A percentile compares a stretch with the other conserved stretches of the same genome.
These are phyloP conservation scores for Cochlearia excelsa DNA, from an alignment of 345 rosid species.

Conservation along the genomic window DNA sequence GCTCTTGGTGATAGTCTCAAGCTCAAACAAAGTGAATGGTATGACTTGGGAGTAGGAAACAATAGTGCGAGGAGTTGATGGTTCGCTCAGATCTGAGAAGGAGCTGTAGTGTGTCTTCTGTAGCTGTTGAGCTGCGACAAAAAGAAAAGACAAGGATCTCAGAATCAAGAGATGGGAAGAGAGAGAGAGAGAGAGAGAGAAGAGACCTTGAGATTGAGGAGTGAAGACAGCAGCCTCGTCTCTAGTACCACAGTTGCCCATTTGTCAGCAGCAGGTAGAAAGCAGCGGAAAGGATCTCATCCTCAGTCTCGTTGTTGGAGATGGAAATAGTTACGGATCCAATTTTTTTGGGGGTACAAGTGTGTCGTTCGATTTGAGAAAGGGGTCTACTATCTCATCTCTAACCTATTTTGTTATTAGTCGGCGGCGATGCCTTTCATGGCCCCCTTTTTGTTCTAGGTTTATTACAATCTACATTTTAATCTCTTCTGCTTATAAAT, in stretches of 20 bases:
- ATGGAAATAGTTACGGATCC: too few species aligned
- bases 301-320: conserved; percentile 4
- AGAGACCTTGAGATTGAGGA: conserved; percentile 58
- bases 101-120: conserved; percentile 69
- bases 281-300: conserved; percentile 31
- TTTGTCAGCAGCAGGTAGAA: conserved; percentile 25
- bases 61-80: conserved; percentile 62
- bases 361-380: too few species aligned
- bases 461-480: too few species aligned
- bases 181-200: conserved; percentile 12
- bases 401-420: too few species aligned
- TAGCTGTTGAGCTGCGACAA: conserved; percentile 66
- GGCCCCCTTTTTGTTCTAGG: too few species aligned
- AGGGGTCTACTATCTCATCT: too few species aligned
- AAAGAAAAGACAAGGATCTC: conserved; percentile 22
- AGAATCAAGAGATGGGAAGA: conserved; percentile 18
- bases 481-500: too few species aligned
- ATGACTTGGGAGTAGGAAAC: conserved; percentile 71
- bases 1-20: conserved; percentile 95
- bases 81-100: conserved; percentile 87
- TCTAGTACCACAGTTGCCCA: conserved; percentile 98
- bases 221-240: conserved; percentile 79
- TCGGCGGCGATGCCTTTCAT: too few species aligned
- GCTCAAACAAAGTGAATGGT: conserved; percentile 79
- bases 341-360: too few species aligned